Evolutionary conservation across 495 filamentous ascomycete species (phyloP).

Genomic region (Penicillium nucicola): DNA sequence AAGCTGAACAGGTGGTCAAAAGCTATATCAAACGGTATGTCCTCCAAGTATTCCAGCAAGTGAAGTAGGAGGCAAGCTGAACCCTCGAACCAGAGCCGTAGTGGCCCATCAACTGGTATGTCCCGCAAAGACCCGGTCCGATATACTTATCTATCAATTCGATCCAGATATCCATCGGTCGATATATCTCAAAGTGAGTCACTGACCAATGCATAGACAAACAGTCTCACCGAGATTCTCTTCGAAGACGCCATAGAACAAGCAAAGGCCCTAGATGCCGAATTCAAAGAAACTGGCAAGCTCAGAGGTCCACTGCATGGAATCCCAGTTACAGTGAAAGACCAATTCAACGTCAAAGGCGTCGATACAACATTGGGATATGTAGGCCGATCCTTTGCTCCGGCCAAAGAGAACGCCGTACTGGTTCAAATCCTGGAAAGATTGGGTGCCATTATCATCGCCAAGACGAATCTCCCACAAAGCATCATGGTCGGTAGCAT

Average conservation of each 20-base stretch:
- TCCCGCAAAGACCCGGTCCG: background rate
- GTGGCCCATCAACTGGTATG: conserved; percentile 55
- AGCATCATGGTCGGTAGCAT: conserved; percentile 42
- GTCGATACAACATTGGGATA: conserved; percentile 58
- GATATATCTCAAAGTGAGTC: no score
- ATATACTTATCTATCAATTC: no score
- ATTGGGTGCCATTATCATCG: conserved; percentile 54
- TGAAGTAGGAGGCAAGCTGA: background rate
- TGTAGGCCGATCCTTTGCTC: conserved; percentile 48
- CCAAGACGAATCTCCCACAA: conserved; percentile 61
- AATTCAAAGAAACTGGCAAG: conserved; percentile 40
- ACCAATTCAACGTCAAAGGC: conserved; percentile 64
- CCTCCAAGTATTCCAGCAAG: background rate
- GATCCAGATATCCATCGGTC: no score
- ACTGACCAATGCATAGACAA: conserved; percentile 30
- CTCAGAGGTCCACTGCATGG: conserved; percentile 62
- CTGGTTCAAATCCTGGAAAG: conserved; percentile 44
- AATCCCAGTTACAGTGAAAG: conserved; percentile 62
- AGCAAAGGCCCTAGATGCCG: conserved; percentile 53
- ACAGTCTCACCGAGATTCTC: conserved; percentile 63
- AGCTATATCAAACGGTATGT: conserved; percentile 51
- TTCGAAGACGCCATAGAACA: conserved; percentile 59
- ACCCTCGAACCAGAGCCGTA: conserved; percentile 34
- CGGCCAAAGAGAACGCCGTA: conserved; percentile 47
- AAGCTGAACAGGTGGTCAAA: conserved; percentile 36